Evolutionary conservation across 176 grass and related monocot species (phyloP).

Genomic region (Triticum urartu): DNA sequence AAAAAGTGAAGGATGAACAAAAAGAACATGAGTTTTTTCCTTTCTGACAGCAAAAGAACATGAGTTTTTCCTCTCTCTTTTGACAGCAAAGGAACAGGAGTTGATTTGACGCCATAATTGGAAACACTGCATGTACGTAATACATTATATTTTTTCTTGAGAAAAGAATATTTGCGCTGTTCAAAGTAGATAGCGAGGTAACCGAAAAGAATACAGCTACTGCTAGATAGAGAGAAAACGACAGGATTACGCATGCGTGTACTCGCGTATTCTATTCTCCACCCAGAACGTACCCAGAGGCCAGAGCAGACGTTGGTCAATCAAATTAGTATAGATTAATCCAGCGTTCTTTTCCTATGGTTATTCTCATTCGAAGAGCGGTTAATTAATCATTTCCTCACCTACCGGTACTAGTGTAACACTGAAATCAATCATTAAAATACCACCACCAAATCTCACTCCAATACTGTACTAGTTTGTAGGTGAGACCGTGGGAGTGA

Average conservation of each 20-base stretch:
- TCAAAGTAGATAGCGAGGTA: neutral
- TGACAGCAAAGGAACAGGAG: neutral
- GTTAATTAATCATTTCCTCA: conserved; percentile 20
- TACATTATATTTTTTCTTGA: neutral
- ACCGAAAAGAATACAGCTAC: neutral
- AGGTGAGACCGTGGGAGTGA: neutral
- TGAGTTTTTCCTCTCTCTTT: neutral
- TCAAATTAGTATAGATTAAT: neutral
- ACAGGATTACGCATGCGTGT: neutral
- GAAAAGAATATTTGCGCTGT: neutral
- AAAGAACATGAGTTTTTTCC: neutral
- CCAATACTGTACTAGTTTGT: neutral
- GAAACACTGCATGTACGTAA: neutral
- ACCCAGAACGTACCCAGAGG: neutral
- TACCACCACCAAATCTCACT: conserved; percentile 6
- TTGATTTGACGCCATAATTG: neutral
- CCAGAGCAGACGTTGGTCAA: neutral
- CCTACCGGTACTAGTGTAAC: no score
- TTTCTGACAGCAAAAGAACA: neutral
- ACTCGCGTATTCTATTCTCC: neutral
- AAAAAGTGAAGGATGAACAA: neutral
- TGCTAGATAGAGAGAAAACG: neutral
- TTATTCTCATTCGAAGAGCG: neutral
- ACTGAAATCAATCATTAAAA: neutral
- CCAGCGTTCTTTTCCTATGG: neutral